phyloP scores from a whole-genome alignment of 2,329 filamentous ascomycete genomes.

The Cercospora sp. region DNA sequence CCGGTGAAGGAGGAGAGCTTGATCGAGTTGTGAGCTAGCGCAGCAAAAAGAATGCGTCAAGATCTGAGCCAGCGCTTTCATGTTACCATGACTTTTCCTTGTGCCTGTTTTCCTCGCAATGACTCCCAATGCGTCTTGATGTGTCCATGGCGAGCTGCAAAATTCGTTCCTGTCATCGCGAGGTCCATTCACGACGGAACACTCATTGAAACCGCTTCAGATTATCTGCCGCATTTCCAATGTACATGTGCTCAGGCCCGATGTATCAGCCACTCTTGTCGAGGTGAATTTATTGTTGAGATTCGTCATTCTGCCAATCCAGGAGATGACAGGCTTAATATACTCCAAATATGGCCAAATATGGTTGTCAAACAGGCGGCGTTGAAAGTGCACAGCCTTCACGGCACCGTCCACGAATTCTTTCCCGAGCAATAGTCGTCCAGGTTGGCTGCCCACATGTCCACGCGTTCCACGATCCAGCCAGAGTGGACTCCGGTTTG shows the following conservation, averaged over 20 bases:
- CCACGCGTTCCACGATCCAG: slow-evolving; percentile 30
- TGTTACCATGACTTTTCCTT: not conserved
- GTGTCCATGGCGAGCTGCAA: not conserved
- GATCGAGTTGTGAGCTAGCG: slow-evolving; percentile 28
- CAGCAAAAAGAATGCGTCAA: slow-evolving; percentile 2
- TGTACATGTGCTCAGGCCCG: not conserved
- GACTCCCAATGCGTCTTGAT: not conserved
- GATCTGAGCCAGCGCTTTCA: not conserved
- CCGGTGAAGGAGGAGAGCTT: slow-evolving; percentile 40
- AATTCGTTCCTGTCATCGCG: not conserved
- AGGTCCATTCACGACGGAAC: not conserved
- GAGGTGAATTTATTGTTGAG: not conserved
- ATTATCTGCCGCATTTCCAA: not conserved
- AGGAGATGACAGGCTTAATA: not conserved
- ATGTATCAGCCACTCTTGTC: not conserved
- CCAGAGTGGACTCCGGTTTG: slow-evolving; percentile 25
- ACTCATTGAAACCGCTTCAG: not conserved
- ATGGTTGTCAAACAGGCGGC: not conserved
- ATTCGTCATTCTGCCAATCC: not conserved
- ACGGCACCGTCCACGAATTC: slow-evolving; percentile 23
- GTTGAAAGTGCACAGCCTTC: not conserved
- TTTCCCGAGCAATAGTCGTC: slow-evolving; percentile 19
- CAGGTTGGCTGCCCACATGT: slow-evolving; percentile 21
- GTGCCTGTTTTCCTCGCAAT: not conserved
- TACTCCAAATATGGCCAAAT: not conserved